These are phyloP conservation scores for Cucurbita argyrosperma DNA, from an alignment of 306 rosid species.

Conservation along the genomic window DNA sequence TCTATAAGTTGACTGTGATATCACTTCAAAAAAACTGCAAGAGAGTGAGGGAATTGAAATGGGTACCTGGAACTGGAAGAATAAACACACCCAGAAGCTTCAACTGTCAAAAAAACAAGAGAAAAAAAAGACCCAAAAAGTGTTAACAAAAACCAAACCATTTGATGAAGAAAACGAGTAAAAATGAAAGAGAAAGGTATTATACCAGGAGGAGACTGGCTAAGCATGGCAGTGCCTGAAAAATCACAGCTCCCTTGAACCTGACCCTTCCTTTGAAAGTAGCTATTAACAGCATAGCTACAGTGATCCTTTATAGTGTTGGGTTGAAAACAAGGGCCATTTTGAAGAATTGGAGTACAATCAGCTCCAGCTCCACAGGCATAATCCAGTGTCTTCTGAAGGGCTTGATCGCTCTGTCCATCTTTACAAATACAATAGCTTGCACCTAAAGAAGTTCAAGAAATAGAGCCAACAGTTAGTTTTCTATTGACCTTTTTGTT, in stretches of 20 bases:
- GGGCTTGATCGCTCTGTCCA: conserved; percentile 47
- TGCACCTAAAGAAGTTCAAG: conserved; percentile 32
- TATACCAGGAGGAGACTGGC: conserved; percentile 49
- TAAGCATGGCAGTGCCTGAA: conserved; percentile 34
- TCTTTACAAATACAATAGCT: conserved; percentile 71
- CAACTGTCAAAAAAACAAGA: conserved; percentile 24
- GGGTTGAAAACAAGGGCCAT: conserved; percentile 65
- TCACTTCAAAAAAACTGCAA: too few relatives aligned
- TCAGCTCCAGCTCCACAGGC: conserved; percentile 99
- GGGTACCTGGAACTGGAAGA: conserved; percentile 66
- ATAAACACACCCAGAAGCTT: conserved; percentile 46
- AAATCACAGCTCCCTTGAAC: conserved; percentile 70
- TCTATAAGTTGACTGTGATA: background rate
- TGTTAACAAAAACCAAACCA: background rate
- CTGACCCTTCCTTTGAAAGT: conserved; percentile 64
- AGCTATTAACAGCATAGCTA: conserved; percentile 79
- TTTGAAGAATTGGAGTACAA: conserved; percentile 41
- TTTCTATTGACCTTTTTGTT: background rate
- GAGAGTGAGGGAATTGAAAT: background rate
- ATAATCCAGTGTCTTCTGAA: conserved; percentile 71
- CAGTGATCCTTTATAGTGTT: conserved; percentile 86
- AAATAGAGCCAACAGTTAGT: background rate
- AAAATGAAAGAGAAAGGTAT: background rate
- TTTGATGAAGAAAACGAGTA: background rate
- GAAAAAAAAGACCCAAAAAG: background rate